Base-by-base conservation (phyloP, 805 yeast species). In the Kazachstania kunashirensis region DNA sequence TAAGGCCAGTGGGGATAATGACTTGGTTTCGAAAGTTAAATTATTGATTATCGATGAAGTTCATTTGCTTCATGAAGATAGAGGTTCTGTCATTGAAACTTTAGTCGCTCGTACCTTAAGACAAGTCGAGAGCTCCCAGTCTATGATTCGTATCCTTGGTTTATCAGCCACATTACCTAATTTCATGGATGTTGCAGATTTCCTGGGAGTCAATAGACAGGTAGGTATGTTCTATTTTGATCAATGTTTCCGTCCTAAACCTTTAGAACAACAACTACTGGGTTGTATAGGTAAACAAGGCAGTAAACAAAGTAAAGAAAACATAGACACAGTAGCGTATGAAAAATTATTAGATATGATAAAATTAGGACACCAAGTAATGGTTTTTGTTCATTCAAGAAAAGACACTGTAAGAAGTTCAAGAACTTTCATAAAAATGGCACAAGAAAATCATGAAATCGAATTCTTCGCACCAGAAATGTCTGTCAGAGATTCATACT, bases 21-120 rank as follows among this genome's bases (percentile, higher is more conserved):
- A 86, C 47, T 59, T 88, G 32, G 84, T 84, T 2, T 75, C 82
- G 10, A 86, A 85, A 49, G 94, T 92, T 8, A 84, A 79, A 56
- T 62, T 92, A 11, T 63, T 92, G 39, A 84, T 92, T 41, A 88
- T 92, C 42, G 98, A 92, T 67, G 98, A 92, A 62, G 97, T 92
- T 0, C 98, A 92, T 68, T 66, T 92, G 52, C 68, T 92, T 36
- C 97, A 92, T 50, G 98, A 92, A 71, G 98, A 92, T 38, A 75
- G 98, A 66, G 98, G 98, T 49, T 84, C 96, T 7, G 98, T 92
- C 6, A 84, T 92, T 44, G 98, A 92, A 58, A 86, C 96, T 0
- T 65, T 88, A 36, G 96, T 88, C 3, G 95, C 96, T 0, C 75
- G 97, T 61, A 92, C 98, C 0, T 68, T 88, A 42, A 67, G 98